Base-by-base conservation (phyloP, 305 asterid genomes). In the Euphrasia arctica region DNA sequence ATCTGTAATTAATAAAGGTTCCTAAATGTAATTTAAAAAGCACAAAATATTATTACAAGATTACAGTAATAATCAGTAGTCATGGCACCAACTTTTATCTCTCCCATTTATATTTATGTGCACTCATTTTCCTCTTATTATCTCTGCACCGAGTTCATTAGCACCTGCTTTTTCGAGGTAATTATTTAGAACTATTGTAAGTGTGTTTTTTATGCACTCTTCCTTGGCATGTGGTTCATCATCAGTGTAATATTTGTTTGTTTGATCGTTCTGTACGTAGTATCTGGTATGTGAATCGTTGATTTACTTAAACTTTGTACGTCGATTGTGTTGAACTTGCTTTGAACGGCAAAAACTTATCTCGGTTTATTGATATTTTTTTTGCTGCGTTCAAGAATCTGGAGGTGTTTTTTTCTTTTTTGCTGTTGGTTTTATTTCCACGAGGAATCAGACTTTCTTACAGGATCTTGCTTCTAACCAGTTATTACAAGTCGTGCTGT, bases 211-310 rank as follows among this genome's bases (percentile, higher is more conserved):
- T 68, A 58, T 54, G 47, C 61, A 54, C 62, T 45, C 45, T 58
- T 29, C 10, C 42, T 64, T 41, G 22, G 47, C 22, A 18, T 18
- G 22, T 18, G 22, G 12, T 58, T 51, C 63, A 22, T 48, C 15
- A 34, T 14, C 62, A 36, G 64, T 47, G 22, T 72, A 52, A 28
- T 29, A 58, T 70, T 50, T 58, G 28, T 22, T 63, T 34, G 42
- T 64, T 63, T 67, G 41, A 58, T 67, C 60, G 27, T 4, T 31
- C 22, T 18, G 22, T 31, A 34, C 41, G 51, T 58, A 31, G 60
- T 47, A 47, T 34, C 36, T 4, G 7, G 65, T 7, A 45, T 57
- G 48, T 62, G 50, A 49, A 4, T 58, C 36, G 58, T 67, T 15
- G 34, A 18, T 58, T 63, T 67, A 10, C 4, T 31, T 55, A 41